Evolutionary conservation across 257 asterid genomes (phyloP).

Genomic region (Nicotiana paniculata): DNA sequence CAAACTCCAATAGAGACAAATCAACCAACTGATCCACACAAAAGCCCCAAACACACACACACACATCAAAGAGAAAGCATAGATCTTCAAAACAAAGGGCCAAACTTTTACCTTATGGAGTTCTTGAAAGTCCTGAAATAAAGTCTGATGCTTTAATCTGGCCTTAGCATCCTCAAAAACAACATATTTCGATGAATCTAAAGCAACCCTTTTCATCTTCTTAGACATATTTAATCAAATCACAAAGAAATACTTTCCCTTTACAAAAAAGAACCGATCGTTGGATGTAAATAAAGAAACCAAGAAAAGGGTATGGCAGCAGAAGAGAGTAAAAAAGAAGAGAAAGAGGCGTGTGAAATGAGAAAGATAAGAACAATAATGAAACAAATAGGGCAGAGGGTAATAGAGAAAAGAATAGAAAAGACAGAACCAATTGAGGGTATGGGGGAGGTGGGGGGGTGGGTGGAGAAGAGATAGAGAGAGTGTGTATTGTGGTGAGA

Average conservation of each 20-base stretch:
- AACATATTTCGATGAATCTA: constrained; percentile 23
- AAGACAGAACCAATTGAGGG: constrained; percentile 11
- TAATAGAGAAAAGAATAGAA: constrained; percentile 20
- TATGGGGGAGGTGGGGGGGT: constrained; percentile 4
- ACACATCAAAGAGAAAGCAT: background rate
- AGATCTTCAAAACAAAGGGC: constrained; percentile 21
- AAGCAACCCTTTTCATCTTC: constrained; percentile 47
- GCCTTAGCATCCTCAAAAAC: constrained; percentile 40
- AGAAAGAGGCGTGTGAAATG: background rate
- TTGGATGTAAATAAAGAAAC: constrained; percentile 25
- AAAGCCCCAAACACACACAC: background rate
- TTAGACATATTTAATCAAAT: constrained; percentile 52
- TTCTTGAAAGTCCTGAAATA: constrained; percentile 63
- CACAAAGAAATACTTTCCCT: constrained; percentile 2
- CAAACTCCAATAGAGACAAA: background rate
- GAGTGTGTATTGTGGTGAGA: constrained; percentile 24
- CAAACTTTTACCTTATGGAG: constrained; percentile 49
- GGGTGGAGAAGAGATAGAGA: constrained; percentile 7
- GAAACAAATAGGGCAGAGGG: constrained; percentile 16
- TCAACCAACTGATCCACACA: background rate
- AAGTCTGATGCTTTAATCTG: constrained; percentile 48
- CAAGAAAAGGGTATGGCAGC: constrained; percentile 18
- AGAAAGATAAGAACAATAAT: constrained; percentile 9
- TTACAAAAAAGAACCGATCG: constrained; percentile 19
- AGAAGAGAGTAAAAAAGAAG: constrained; percentile 13